Evolutionary conservation across 2,329 filamentous ascomycete species (phyloP), one percentile per base, ranked within the genome.

Genomic region (Teratosphaeria epicoccoides): DNA sequence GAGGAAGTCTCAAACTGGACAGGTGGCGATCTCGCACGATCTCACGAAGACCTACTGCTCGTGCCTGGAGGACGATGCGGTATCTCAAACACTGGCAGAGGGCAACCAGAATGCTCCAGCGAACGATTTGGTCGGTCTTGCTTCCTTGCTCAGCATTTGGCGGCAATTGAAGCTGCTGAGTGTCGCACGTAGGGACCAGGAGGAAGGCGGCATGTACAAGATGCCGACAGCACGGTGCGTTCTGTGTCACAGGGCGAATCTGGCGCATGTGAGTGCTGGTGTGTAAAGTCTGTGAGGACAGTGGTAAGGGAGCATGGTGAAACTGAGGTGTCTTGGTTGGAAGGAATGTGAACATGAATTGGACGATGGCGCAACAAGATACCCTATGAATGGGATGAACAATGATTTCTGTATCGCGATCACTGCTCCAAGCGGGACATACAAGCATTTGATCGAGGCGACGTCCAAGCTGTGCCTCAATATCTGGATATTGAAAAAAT

Each of bases 31-130:
- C 12, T 25, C 43, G 24, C 43, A 51, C n/a, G 49, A 51, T 25
- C n/a, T 47, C 11, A 24, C n/a, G 9, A 33, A 47, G 14, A 46
- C 22, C 5, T 51, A 51, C 43, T 51, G 49, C 49, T 25, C 17
- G 9, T 51, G 49, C 43, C 17, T 51, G 24, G 49, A 51, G 43
- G 44, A 51, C 43, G n/a, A 24, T 2, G 43, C 28, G 3, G 29
- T 51, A n/a, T 14, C 33, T 40, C 14, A 40, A 9, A 17, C n/a
- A 17, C 33, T 40, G 17, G 44, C 49, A 2, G 43, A 47, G 28
- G 22, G 12, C 10, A 28, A 23, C 22, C 25, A 12, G 12, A 20
- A 37, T 17, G 26, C n/a, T 22, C 17, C 12, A 6, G 44, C 17
- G 9, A 46, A 11, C 6, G 28, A 51, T 20, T 14, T 51, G 43